These are phyloP conservation scores for Rutstroemia sydowiana DNA, from an alignment of 2,329 filamentous ascomycete genomes.

Conservation along the genomic window DNA sequence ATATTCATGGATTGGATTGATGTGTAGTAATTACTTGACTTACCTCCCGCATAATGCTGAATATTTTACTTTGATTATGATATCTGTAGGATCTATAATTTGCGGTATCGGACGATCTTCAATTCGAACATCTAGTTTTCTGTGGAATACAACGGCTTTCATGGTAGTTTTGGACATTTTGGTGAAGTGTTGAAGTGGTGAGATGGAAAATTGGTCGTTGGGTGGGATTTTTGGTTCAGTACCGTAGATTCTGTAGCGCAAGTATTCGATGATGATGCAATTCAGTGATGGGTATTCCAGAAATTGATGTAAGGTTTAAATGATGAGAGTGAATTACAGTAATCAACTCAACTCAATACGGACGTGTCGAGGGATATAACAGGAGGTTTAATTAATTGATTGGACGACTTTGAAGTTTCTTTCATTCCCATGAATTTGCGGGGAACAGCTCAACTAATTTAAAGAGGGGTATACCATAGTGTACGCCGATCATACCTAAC, in stretches of 20 bases:
- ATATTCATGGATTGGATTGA: too few relatives aligned
- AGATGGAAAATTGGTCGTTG: background rate
- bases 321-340: background rate
- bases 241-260: background rate
- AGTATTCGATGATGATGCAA: background rate
- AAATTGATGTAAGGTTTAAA: too few relatives aligned
- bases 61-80: conserved; percentile 76
- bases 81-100: conserved; percentile 63
- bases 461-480: background rate
- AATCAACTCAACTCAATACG: background rate
- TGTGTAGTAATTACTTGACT: too few relatives aligned
- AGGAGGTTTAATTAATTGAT: background rate
- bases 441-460: background rate
- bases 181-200: background rate
- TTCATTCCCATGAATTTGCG: background rate
- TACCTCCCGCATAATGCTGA: conserved; percentile 86
- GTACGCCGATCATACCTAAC: too few relatives aligned
- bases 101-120: conserved; percentile 74
- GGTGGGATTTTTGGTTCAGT: background rate
- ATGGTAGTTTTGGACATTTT: conserved; percentile 46
- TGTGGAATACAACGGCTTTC: conserved; percentile 85
- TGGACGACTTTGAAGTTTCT: background rate
- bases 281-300: background rate
- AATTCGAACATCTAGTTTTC: conserved; percentile 37
- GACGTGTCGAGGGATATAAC: background rate